Conservation (phyloP, 2,329 filamentous ascomycete species). For the Alternaria solani region DNA sequence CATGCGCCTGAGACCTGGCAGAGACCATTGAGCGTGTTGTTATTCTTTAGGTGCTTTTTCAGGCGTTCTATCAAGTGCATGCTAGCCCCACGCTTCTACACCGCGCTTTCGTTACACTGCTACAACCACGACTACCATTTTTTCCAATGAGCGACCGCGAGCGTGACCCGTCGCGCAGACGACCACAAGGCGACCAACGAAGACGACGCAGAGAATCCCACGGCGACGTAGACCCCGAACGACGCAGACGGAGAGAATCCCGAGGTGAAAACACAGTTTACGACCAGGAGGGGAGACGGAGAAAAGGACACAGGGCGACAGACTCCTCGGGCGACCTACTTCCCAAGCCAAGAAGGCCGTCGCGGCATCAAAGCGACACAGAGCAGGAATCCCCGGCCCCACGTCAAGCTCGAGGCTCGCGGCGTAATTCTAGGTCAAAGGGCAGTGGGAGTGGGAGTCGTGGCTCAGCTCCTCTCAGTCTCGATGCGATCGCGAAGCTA, state of each 20-base stretch:
- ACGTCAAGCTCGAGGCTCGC: conserved; percentile 28
- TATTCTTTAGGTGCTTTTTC: conserved; percentile 12
- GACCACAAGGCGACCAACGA: conserved; percentile 39
- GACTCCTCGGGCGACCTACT: conserved; percentile 51
- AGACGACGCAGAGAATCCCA: conserved; percentile 40
- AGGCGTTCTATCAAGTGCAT: conserved; percentile 11
- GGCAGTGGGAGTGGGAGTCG: conserved; percentile 42
- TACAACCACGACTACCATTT: conserved; percentile 6
- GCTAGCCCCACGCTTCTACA: conserved; percentile 25
- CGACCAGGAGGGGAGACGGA: conserved; percentile 39
- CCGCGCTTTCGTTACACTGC: conserved; percentile 14
- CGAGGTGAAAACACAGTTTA: conserved; percentile 27
- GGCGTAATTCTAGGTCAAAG: conserved; percentile 34
- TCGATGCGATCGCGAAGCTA: conserved; percentile 70
- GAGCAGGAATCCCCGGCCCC: conserved; percentile 40
- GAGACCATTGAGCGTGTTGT: conserved; percentile 2
- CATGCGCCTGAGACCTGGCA: conserved; percentile 3
- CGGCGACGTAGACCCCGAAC: conserved; percentile 34
- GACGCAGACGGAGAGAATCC: conserved; percentile 29
- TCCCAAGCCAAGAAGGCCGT: conserved; percentile 31
- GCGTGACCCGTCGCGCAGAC: conserved; percentile 32
- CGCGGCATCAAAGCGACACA: conserved; percentile 40
- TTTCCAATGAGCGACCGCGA: conserved; percentile 32
- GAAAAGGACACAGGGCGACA: conserved; percentile 50
- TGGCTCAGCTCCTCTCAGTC: conserved; percentile 53